Conservation (phyloP, 1,139 yeast species). For the Hanseniaspora gamundiae region DNA sequence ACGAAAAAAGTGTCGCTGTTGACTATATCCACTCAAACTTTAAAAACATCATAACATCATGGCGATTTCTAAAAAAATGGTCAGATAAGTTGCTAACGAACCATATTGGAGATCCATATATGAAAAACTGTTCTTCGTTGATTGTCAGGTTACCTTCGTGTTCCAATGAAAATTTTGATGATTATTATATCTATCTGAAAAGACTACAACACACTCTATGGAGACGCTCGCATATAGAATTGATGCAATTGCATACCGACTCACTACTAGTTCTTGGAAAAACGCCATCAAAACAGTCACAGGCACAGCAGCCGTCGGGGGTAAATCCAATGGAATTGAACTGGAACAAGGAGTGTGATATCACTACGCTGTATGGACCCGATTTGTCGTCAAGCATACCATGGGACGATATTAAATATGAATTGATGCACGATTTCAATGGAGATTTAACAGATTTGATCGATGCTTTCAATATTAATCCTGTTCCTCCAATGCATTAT, state of each 20-base stretch:
- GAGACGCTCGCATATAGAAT: conserved; percentile 23
- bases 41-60: conserved; percentile 14
- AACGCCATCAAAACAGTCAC: background rate
- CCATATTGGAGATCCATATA: background rate
- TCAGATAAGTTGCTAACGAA: conserved; percentile 14
- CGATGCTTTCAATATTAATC: no score
- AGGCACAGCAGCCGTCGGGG: conserved; percentile 1
- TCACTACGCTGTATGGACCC: conserved; percentile 24
- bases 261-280: no score
- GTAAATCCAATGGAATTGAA: conserved; percentile 19
- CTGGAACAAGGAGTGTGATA: conserved; percentile 24
- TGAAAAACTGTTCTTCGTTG: background rate
- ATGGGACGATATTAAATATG: background rate
- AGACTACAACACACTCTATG: conserved; percentile 23
- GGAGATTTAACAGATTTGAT: background rate
- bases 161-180: conserved; percentile 19
- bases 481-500: no score
- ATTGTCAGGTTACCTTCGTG: conserved; percentile 22
- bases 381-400: conserved; percentile 9
- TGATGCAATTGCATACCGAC: no score
- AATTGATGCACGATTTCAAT: background rate
- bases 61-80: conserved; percentile 18
- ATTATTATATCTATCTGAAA: conserved; percentile 19
- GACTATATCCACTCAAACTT: conserved; percentile 21
- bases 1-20: conserved; percentile 17